Evolutionary conservation across 2,329 filamentous ascomycete genomes (phyloP), one percentile per base, ranked within the genome.

Genomic region (Beauveria australis): DNA sequence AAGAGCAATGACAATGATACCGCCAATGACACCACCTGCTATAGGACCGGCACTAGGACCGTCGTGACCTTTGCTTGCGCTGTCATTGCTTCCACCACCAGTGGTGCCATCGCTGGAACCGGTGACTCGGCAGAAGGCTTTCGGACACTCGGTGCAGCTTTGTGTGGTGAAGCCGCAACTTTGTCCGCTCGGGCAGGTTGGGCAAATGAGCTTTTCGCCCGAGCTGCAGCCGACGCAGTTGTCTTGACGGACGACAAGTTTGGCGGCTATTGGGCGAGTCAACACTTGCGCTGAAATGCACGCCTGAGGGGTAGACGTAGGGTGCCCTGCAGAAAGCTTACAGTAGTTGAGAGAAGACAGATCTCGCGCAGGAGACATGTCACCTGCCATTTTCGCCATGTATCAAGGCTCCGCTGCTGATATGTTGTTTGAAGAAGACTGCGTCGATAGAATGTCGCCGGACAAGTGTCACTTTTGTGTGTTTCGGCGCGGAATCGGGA

Each of bases 21-120:
- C 94, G 64, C 92, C 94, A 48, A 97, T 78, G 10, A 97, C 92
- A 65, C 93, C 93, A 65, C 94, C 94, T 2, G 89, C 93, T 65
- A 99, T 97, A 40, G 91, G 90, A 47, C 92, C 92, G 1, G 88
- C 79, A 66, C 90, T 92, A 8, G 88, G 83, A 8, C 83, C 80
- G 12, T 76, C 75, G 43, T 68, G 69, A 19, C 56, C 55, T 22
- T 68, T 69, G 43, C 51, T 60, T 3, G 24, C 24, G 26, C 83
- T 37, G 33, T 14, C 80, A 12, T 76, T 75, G 44, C 67, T 69
- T 24, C 61, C 60, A 7, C 68, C 69, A 18, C 58, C 57, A 16
- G 44, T n/a, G 49, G 66, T 63, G 16, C 61, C 59, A 33, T 54
- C 61, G 59, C 65, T 48, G 65, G 67, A 22, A 53, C 68, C 69